A percentile compares a stretch with the other conserved stretches of the same genome.
These are phyloP conservation scores for Ustilago xerochloae DNA, from an alignment of 1,284 basidiomycete genomes.

Conservation along the genomic window DNA sequence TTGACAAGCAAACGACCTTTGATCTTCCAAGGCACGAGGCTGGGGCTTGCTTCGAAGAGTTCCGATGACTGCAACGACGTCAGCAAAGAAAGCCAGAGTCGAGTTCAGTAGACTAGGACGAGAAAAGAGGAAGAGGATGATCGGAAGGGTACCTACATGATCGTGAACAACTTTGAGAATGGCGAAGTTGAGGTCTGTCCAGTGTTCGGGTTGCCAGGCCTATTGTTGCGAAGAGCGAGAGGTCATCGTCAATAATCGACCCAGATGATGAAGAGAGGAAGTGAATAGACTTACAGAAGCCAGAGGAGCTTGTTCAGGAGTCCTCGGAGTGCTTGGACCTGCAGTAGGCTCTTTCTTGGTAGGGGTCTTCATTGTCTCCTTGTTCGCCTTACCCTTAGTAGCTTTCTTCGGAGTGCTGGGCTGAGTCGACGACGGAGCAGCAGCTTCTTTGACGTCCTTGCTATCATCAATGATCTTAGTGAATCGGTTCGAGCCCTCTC, in stretches of 20 bases:
- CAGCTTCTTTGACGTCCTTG: neutral
- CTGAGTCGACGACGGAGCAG: neutral
- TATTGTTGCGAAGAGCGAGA: neutral
- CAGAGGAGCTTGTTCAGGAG: conserved; percentile 11
- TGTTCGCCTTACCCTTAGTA: conserved; percentile 3
- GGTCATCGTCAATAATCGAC: neutral
- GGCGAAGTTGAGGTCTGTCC: conserved; percentile 45
- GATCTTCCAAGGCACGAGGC: conserved; percentile 25
- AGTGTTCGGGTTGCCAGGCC: conserved; percentile 20
- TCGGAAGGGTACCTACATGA: conserved; percentile 17
- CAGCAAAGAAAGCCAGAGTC: neutral
- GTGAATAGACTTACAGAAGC: conserved; percentile 20
- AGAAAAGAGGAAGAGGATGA: neutral
- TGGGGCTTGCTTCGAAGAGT: conserved; percentile 37
- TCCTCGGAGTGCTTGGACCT: conserved; percentile 1
- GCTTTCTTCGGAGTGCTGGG: conserved; percentile 27
- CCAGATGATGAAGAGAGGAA: no score
- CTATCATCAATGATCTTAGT: neutral
- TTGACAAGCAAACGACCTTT: conserved; percentile 37
- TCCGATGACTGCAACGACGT: conserved; percentile 10
- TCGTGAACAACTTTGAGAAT: conserved; percentile 37
- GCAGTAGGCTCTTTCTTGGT: conserved; percentile 12
- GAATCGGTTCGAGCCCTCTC: neutral
- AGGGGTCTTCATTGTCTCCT: conserved; percentile 19
- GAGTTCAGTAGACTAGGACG: neutral